A percentile compares a stretch with the other conserved stretches of the same genome.
Evolutionary conservation across 345 rosid genomes (phyloP).

Genomic region (Iberis pinnata): DNA sequence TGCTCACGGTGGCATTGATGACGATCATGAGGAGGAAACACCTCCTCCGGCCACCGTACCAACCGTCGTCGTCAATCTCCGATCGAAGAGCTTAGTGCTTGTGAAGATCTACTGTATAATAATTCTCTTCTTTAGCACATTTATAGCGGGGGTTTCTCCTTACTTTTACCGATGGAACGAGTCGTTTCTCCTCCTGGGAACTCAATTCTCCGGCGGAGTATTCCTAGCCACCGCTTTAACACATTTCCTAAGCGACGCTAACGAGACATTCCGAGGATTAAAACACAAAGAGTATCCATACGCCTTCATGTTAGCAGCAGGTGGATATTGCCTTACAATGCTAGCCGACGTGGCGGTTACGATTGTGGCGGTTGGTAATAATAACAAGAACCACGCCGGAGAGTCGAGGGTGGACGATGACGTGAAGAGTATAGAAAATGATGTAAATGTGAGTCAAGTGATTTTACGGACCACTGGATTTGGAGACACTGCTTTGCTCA

Average conservation of each 20-base stretch:
- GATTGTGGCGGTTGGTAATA: slow-evolving; percentile 29
- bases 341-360: slow-evolving; percentile 56
- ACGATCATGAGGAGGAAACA: slow-evolving; percentile 17
- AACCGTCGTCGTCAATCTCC: slow-evolving; percentile 20
- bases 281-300: slow-evolving; percentile 58
- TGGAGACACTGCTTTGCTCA: slow-evolving; percentile 69
- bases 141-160: slow-evolving; percentile 63
- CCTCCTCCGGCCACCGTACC: slow-evolving; percentile 22
- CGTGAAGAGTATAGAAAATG: slow-evolving; percentile 21
- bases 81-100: slow-evolving; percentile 38
- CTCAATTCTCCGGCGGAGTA: slow-evolving; percentile 76
- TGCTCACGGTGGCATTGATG: slow-evolving; percentile 39
- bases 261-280: slow-evolving; percentile 45
- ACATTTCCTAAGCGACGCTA: slow-evolving; percentile 70
- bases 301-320: slow-evolving; percentile 64
- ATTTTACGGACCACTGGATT: slow-evolving; percentile 39
- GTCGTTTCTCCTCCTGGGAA: slow-evolving; percentile 64
- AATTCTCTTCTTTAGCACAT: slow-evolving; percentile 57
- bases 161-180: slow-evolving; percentile 70
- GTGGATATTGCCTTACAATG: slow-evolving; percentile 74
- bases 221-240: slow-evolving; percentile 63
- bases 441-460: slow-evolving; percentile 28
- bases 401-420: slow-evolving; percentile 33
- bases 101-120: slow-evolving; percentile 72
- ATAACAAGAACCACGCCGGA: slow-evolving; percentile 19